Conservation (phyloP, 1,139 yeast species). For the Saccharomyces uvarum region DNA sequence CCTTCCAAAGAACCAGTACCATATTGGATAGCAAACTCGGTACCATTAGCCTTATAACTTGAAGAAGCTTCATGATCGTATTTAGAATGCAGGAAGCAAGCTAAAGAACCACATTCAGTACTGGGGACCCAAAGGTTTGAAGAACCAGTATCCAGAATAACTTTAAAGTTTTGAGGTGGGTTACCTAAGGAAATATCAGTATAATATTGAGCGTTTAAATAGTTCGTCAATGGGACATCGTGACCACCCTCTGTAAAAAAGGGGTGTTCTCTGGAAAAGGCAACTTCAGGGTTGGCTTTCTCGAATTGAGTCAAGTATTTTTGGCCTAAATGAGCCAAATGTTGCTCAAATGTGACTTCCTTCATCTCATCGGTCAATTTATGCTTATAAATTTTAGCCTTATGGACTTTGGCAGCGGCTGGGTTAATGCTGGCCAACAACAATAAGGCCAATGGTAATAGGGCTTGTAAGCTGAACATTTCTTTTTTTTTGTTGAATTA, state of each 20-base stretch:
- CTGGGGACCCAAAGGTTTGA: slow-evolving; percentile 97
- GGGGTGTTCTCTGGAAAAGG: slow-evolving; percentile 22
- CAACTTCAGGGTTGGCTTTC: slow-evolving; percentile 36
- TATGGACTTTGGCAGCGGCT: slow-evolving; percentile 50
- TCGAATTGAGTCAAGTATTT: slow-evolving; percentile 59
- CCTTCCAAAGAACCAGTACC: slow-evolving; percentile 94
- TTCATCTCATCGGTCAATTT: slow-evolving; percentile 55
- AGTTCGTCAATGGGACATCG: slow-evolving; percentile 81
- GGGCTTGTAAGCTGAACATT: slow-evolving; percentile 46
- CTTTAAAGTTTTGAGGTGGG: slow-evolving; percentile 88
- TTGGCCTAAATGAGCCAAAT: slow-evolving; percentile 60
- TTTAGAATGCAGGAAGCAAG: slow-evolving; percentile 87
- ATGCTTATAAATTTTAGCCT: slow-evolving; percentile 56
- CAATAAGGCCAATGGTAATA: slow-evolving; percentile 63
- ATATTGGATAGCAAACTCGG: slow-evolving; percentile 75
- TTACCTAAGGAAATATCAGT: slow-evolving; percentile 86
- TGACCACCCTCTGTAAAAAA: slow-evolving; percentile 36
- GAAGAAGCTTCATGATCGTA: slow-evolving; percentile 77
- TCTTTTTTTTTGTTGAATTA: background rate
- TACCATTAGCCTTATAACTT: slow-evolving; percentile 77
- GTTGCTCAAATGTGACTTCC: slow-evolving; percentile 53
- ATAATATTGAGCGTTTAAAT: slow-evolving; percentile 88
- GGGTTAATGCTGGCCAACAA: slow-evolving; percentile 36
- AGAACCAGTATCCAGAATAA: slow-evolving; percentile 88
- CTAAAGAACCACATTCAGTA: slow-evolving; percentile 79